Conservation (phyloP, 768 basidiomycete species). For the Agrocybe praecox region DNA sequence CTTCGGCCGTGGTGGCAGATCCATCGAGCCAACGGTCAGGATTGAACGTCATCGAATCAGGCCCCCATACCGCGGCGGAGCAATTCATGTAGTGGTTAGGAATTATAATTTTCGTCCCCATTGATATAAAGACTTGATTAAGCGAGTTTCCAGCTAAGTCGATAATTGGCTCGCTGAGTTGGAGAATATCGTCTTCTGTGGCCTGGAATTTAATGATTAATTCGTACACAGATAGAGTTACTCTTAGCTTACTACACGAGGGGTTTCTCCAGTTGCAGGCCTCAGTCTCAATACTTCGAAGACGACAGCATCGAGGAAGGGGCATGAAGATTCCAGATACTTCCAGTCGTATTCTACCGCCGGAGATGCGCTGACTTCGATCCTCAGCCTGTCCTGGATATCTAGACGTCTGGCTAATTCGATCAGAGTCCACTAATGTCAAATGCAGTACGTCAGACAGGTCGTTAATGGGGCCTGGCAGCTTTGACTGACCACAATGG, state of each 20-base stretch:
- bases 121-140: conserved; percentile 34
- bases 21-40: conserved; percentile 41
- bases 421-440: conserved; percentile 23
- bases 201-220: conserved; percentile 25
- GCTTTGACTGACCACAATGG: conserved; percentile 6
- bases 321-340: conserved; percentile 32
- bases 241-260: conserved; percentile 34
- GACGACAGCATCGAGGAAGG: conserved; percentile 44
- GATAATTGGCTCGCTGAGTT: conserved; percentile 32
- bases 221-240: background rate
- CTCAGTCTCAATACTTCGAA: conserved; percentile 41
- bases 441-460: background rate
- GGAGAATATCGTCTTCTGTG: conserved; percentile 37
- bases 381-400: conserved; percentile 16
- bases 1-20: conserved; percentile 20
- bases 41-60: conserved; percentile 42
- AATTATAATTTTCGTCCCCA: conserved; percentile 38
- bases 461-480: background rate
- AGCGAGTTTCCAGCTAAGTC: conserved; percentile 27
- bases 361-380: conserved; percentile 15
- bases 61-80: conserved; percentile 43
- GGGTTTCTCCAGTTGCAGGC: conserved; percentile 29
- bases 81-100: conserved; percentile 43
- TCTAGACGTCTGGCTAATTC: conserved; percentile 21
- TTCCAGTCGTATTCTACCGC: conserved; percentile 39